Base-by-base conservation (phyloP, 768 basidiomycete genomes). In the Nevesoporus exiguus region DNA sequence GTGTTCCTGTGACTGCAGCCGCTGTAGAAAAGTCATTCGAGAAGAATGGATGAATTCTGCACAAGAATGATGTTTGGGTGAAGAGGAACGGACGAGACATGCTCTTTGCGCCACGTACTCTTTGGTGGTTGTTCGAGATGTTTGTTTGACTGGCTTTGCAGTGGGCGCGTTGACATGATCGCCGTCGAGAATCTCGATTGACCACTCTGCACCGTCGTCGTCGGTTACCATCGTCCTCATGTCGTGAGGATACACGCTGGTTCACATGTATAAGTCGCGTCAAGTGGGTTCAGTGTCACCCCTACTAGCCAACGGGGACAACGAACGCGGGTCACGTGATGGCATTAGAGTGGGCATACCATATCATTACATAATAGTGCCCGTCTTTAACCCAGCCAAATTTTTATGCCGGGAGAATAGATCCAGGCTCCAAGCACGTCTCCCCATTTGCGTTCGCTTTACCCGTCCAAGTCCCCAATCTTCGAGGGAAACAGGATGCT, bases 181-280 rank as follows among this genome's bases (percentile, higher is more conserved):
- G 40, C 44, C 69, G 8, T 71, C 69, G 37, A 65, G 31, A 33
- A 70, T 69, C 53, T 72, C 70, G 34, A 70, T 59, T 24, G 69
- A 70, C 60, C 63, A 69, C 37, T 72, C 69, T 22, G 66, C 52
- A 13, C 56, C 58, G 14, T 58, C 55, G 33, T 60, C 56, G 54
- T 69, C 57, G 22, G 47, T 45, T 30, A 42, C 25, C 10, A 49
- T n/a, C 10, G 51, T 24, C 49, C 49, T 61, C 66, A 63, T 65
- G 51, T 15, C 36, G 49, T 39, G 34, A 45, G 41, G 41, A 44
- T 53, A 51, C 52, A 46, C 57, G 52, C 15, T 29, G 11, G 33
- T 49, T 4, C 17, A 7, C 39, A 47, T n/a, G n/a, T 22, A n/a
- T 11, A 24, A 51, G 27, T 19, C 24, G 25, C 21, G 50, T 42